A percentile compares a stretch with the other conserved stretches of the same genome.
Evolutionary conservation across 2,329 filamentous ascomycete genomes (phyloP).

Genomic region (Tolypocladium cylindrosporum): DNA sequence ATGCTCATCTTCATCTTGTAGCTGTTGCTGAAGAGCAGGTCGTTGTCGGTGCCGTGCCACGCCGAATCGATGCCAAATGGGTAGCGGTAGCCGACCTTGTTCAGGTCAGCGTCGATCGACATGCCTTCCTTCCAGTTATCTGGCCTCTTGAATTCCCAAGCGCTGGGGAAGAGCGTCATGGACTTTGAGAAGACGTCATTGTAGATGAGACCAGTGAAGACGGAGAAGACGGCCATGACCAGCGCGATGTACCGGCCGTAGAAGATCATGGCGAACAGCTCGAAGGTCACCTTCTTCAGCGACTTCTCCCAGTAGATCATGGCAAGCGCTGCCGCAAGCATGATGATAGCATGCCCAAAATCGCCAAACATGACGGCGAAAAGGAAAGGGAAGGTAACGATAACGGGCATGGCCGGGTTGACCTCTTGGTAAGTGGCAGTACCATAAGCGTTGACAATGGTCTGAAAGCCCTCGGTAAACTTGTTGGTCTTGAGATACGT

Average conservation of each 20-base stretch:
- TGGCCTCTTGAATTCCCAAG: slow-evolving; percentile 72
- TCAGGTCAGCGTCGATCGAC: slow-evolving; percentile 57
- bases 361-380: slow-evolving; percentile 99
- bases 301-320: slow-evolving; percentile 98
- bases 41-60: slow-evolving; percentile 95
- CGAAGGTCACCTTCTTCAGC: slow-evolving; percentile 83
- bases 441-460: slow-evolving; percentile 97
- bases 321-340: slow-evolving; percentile 70
- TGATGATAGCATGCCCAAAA: slow-evolving; percentile 84
- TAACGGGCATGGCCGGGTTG: slow-evolving; percentile 89
- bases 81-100: slow-evolving; percentile 66
- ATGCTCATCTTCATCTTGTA: slow-evolving; percentile 99
- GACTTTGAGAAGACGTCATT: slow-evolving; percentile 96
- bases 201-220: slow-evolving; percentile 96
- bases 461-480: slow-evolving; percentile 96
- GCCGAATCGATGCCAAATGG: slow-evolving; percentile 93
- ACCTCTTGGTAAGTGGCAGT: slow-evolving; percentile 96
- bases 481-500: slow-evolving; percentile 98
- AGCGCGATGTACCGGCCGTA: slow-evolving; percentile 98
- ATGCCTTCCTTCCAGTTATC: slow-evolving; percentile 55
- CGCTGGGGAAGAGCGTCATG: slow-evolving; percentile 77
- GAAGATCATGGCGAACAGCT: slow-evolving; percentile 96
- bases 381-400: slow-evolving; percentile 97
- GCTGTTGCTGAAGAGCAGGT: slow-evolving; percentile 91
- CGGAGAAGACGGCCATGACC: slow-evolving; percentile 94